phyloP scores from a whole-genome alignment of 305 asterid genomes.

The Solanum chacoense region DNA sequence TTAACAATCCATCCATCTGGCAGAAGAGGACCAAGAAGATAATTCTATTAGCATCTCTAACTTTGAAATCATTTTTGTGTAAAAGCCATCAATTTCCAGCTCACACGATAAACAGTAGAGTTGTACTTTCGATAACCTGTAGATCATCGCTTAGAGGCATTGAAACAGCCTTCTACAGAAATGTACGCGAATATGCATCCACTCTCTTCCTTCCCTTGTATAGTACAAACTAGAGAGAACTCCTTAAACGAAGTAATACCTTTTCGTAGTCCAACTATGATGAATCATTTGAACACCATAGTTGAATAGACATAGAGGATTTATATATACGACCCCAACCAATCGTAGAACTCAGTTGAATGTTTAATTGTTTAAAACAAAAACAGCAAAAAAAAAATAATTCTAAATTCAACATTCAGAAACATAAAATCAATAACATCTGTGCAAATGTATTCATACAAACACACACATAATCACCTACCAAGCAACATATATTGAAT shows the following conservation, averaged over 20 bases:
- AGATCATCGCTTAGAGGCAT: neutral
- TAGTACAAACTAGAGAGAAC: neutral
- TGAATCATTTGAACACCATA: neutral
- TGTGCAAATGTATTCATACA: neutral
- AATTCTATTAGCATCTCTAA: neutral
- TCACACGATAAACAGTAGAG: neutral
- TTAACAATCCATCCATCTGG: neutral
- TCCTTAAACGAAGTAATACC: neutral
- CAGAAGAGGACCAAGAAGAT: neutral
- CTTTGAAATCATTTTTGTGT: neutral
- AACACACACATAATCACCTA: neutral
- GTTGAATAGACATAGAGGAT: neutral
- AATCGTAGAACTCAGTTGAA: neutral
- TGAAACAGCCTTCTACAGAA: neutral
- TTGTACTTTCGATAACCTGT: neutral
- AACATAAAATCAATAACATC: neutral
- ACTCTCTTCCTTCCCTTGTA: neutral
- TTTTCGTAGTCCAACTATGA: neutral
- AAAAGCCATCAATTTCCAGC: neutral
- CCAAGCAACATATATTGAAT: neutral
- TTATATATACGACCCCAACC: neutral
- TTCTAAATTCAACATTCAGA: neutral
- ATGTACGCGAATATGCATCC: neutral
- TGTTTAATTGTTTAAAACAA: neutral
- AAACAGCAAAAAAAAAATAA: neutral